These are phyloP conservation scores for Gastrodia elata DNA, from an alignment of 106 monocot species.

Conservation along the genomic window DNA sequence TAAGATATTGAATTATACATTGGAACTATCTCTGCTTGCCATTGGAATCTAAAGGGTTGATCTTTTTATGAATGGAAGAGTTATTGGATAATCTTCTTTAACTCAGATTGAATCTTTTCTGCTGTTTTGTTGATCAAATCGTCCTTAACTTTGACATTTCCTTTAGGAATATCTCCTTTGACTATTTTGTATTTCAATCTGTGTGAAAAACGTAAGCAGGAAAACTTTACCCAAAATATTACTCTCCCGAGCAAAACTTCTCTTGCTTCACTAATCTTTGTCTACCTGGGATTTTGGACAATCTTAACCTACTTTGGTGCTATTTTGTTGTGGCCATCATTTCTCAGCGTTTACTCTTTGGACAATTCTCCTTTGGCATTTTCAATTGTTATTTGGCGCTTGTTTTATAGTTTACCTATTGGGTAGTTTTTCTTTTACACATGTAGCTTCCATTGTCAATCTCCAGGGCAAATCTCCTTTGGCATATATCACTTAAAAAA, in stretches of 20 bases:
- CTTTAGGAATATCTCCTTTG: not conserved
- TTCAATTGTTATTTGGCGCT: slow-evolving; percentile 1
- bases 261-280: not conserved
- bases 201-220: not conserved
- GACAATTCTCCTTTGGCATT: slow-evolving; percentile 13
- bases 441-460: not conserved
- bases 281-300: not conserved
- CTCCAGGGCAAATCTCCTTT: slow-evolving; percentile 5
- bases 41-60: not conserved
- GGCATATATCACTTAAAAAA: not conserved
- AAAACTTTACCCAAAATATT: not conserved
- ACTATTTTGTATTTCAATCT: not conserved
- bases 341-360: not conserved
- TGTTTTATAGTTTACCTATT: not conserved
- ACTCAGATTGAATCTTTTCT: not conserved
- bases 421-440: not conserved
- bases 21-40: not conserved
- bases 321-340: not conserved
- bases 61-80: not conserved
- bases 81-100: not conserved
- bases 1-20: not conserved
- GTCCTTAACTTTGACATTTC: not conserved
- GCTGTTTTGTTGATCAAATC: not conserved
- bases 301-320: not conserved
- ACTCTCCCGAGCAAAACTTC: not conserved